Evolutionary conservation across 306 rosid genomes (phyloP).

Genomic region (Cicer yamashitae): DNA sequence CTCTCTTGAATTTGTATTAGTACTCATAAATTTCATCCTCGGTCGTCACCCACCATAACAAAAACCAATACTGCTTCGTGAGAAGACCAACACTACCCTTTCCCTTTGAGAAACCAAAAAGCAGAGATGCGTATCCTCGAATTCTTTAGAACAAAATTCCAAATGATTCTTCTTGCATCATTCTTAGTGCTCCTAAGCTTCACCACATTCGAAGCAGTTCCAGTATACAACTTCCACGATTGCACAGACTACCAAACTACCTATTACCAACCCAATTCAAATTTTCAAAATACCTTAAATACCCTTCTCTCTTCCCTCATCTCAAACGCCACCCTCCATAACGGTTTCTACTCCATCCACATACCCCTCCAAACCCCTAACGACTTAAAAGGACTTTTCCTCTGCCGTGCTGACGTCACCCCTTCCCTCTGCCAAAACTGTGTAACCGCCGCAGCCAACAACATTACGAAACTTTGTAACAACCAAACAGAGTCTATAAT

Average conservation of each 20-base stretch:
- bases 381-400: constrained; percentile 56
- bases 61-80: too few relatives aligned
- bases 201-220: not conserved
- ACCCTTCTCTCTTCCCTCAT: constrained; percentile 55
- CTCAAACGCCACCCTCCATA: constrained; percentile 52
- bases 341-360: not conserved
- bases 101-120: too few relatives aligned
- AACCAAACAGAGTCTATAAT: constrained; percentile 51
- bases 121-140: not conserved
- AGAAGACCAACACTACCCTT: too few relatives aligned
- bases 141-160: not conserved
- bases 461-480: constrained; percentile 40
- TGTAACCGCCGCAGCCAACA: constrained; percentile 46
- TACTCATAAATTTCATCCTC: too few relatives aligned
- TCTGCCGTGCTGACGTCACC: constrained; percentile 62
- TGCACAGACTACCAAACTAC: not conserved
- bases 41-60: too few relatives aligned
- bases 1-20: too few relatives aligned
- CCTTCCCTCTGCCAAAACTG: constrained; percentile 49
- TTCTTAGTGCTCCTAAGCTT: not conserved
- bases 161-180: not conserved
- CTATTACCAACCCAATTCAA: constrained; percentile 51
- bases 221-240: not conserved
- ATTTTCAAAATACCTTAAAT: constrained; percentile 49
- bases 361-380: not conserved